Evolutionary conservation across 768 basidiomycete genomes (phyloP), one percentile per base, ranked within the genome.

Genomic region (Phlebiopsis gigantea): DNA sequence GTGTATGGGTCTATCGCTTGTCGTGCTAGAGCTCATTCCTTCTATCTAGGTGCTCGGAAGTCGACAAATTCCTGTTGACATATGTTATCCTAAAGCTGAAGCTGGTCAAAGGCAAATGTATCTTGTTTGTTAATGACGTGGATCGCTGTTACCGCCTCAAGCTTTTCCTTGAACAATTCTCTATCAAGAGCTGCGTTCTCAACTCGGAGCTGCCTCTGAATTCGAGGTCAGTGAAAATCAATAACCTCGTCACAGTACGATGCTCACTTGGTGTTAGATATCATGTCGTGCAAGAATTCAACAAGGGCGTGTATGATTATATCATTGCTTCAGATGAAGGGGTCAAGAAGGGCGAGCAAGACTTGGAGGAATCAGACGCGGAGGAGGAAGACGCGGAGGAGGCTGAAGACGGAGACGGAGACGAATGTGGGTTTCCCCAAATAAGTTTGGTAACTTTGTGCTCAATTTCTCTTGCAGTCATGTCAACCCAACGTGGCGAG

Each of bases 161-260:
- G 69, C 82, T 99, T n/a, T 99, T 98, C 73, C 76, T 99, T 42
- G 97, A 98, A 64, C 94, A 98, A 71, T 98, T 98, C 65, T 94
- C 91, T 0, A 90, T 98, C 69, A 93, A 93, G 71, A 88, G 87
- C 62, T 98, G 96, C 62, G 95, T 99, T 1, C 79, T 99, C 24
- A 98, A 99, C 66, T 91, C 93, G 14, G 97, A 98, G 72, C 73
- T 99, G 28, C 97, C 97, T 0, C 73, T 98, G 55, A 98, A 97
- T 67, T 97, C 95, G 19, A 83, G 96, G 87, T 85, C 50, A 26
- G 66, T 50, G 42, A 28, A n/a, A 17, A 10, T 43, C 26, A 5
- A 21, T 22, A 22, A 6, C 43, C 10, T 29, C 2, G 26, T 29
- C 8, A 25, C 4, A n/a, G 26, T 17, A 9, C 5, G 2, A 3